These are phyloP conservation scores for Juncus effusus DNA, from an alignment of 176 grass and related monocot species.

Conservation along the genomic window DNA sequence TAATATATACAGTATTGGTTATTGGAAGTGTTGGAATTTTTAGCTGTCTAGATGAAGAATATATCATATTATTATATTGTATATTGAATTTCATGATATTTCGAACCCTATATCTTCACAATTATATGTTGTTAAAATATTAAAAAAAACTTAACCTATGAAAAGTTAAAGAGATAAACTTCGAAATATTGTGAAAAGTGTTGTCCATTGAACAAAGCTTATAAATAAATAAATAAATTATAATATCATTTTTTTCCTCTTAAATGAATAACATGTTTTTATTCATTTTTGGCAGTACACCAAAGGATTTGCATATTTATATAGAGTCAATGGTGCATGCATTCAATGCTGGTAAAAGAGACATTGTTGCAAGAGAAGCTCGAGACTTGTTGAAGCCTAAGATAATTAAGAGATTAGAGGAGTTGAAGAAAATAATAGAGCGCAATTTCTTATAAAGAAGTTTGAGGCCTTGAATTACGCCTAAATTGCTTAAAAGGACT, in stretches of 20 bases:
- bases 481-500: no score
- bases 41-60: no score
- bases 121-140: neutral
- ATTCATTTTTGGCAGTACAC: constrained; percentile 47
- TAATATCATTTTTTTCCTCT: neutral
- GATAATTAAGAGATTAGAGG: constrained; percentile 58
- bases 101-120: neutral
- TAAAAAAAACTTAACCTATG: neutral
- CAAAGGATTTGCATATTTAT: constrained; percentile 61
- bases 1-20: no score
- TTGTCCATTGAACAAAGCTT: no score
- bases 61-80: no score
- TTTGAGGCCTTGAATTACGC: no score
- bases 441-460: constrained; percentile 47
- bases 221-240: no score
- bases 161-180: neutral
- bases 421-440: constrained; percentile 59
- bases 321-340: constrained; percentile 65
- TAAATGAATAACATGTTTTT: constrained; percentile 6
- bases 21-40: no score
- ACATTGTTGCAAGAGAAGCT: constrained; percentile 63
- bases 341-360: constrained; percentile 57
- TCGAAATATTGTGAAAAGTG: no score
- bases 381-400: constrained; percentile 85
- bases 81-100: neutral